A percentile compares a stretch with the other conserved stretches of the same genome.
phyloP scores from a whole-genome alignment of 768 basidiomycete species.

The Russula sp. region DNA sequence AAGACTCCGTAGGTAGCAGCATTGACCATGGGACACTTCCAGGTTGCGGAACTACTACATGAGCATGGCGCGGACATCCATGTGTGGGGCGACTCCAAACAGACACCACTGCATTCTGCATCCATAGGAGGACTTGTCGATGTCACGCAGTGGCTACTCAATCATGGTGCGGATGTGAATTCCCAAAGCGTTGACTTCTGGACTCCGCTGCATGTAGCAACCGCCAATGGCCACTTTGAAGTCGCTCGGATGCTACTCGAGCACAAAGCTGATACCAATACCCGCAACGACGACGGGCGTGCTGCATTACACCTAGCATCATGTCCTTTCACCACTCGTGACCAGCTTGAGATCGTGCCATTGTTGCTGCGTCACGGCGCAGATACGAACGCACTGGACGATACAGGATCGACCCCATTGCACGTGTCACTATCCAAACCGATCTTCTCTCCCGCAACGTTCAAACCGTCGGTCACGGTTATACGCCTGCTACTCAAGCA shows the following conservation, averaged over 20 bases:
- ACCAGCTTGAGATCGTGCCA: background rate
- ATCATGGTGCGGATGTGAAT: background rate
- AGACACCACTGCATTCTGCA: background rate
- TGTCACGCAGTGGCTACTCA: background rate
- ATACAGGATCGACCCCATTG: background rate
- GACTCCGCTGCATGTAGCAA: background rate
- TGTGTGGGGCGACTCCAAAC: rapidly evolving
- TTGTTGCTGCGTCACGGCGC: background rate
- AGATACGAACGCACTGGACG: background rate
- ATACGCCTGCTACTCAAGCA: background rate
- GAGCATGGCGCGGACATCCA: background rate
- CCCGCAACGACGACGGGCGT: background rate
- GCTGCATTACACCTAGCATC: background rate
- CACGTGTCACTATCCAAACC: background rate
- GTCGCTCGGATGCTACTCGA: background rate
- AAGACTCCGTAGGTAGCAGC: background rate
- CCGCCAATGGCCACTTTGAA: background rate
- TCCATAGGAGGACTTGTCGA: background rate
- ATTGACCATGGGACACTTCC: background rate
- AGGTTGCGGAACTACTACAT: background rate
- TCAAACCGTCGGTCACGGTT: background rate
- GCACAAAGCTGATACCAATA: background rate
- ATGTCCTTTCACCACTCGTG: rapidly evolving
- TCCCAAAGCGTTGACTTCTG: rapidly evolving
- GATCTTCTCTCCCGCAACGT: too few relatives aligned